Evolutionary conservation across 2,329 filamentous ascomycete genomes (phyloP).

Genomic region (Fusarium caatingaense): DNA sequence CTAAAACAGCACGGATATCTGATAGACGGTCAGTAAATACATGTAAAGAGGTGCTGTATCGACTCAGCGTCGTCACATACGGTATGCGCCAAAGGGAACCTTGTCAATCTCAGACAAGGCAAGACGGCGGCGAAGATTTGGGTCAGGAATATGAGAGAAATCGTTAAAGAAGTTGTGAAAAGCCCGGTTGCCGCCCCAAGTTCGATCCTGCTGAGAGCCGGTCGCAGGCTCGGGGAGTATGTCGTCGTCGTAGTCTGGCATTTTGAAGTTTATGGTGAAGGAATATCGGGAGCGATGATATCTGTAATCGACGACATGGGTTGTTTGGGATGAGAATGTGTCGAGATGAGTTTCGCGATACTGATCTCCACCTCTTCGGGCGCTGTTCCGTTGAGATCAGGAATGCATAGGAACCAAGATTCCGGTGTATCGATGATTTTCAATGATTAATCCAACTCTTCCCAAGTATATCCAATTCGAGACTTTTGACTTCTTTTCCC

Average conservation of each 20-base stretch:
- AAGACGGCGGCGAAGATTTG: constrained; percentile 79
- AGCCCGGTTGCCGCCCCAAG: constrained; percentile 72
- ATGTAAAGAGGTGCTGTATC: not conserved
- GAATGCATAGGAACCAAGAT: constrained; percentile 21
- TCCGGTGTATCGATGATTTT: constrained; percentile 1
- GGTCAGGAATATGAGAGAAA: constrained; percentile 73
- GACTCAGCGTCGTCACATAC: constrained; percentile 46
- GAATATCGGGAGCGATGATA: constrained; percentile 39
- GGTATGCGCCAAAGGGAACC: constrained; percentile 80
- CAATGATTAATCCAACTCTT: constrained; percentile 4
- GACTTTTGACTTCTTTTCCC: constrained; percentile 6
- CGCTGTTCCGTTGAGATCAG: constrained; percentile 16
- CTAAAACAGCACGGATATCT: constrained; percentile 77
- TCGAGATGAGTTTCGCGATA: constrained; percentile 33
- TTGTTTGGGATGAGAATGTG: constrained; percentile 23
- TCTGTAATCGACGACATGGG: constrained; percentile 46
- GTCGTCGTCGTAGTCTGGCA: constrained; percentile 51
- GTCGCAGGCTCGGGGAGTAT: constrained; percentile 56
- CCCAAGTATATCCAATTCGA: not conserved
- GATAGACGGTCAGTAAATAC: constrained; percentile 13
- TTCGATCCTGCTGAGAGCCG: constrained; percentile 53
- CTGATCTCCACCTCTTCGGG: constrained; percentile 34
- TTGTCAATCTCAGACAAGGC: constrained; percentile 85
- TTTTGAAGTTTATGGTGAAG: constrained; percentile 43
- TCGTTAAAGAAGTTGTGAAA: constrained; percentile 82